Conservation (phyloP, 78 protist species). For the Dictyostelium discoideum region DNA sequence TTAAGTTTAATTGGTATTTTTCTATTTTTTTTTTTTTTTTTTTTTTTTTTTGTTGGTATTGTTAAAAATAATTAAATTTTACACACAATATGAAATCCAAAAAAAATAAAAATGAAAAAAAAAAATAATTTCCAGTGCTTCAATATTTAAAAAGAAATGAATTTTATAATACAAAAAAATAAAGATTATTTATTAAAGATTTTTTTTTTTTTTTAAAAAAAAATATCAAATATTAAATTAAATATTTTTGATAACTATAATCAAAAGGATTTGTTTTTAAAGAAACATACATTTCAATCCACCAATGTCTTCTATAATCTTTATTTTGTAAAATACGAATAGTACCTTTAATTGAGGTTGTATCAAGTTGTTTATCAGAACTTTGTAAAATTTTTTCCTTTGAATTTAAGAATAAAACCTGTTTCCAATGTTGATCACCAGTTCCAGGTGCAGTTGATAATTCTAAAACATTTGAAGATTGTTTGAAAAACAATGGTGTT, state of each 20-base stretch:
- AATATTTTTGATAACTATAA: conserved; percentile 24
- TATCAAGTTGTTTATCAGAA: neutral
- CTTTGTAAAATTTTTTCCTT: neutral
- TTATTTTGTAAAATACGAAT: conserved; percentile 35
- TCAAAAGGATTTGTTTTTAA: neutral
- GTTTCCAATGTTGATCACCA: conserved; percentile 63
- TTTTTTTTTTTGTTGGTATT: too few species aligned
- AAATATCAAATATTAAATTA: neutral
- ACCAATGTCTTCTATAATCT: conserved; percentile 62
- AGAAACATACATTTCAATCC: conserved; percentile 21
- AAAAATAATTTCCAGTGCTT: too few species aligned
- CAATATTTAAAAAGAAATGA: too few species aligned
- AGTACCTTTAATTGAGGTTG: neutral
- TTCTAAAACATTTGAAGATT: conserved; percentile 19
- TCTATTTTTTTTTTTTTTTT: too few species aligned
- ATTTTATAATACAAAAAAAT: neutral
- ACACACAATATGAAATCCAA: too few species aligned
- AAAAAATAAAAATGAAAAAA: too few species aligned
- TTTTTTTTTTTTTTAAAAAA: neutral
- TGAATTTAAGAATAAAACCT: conserved; percentile 16
- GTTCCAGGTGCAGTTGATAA: conserved; percentile 37
- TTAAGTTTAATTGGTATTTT: too few species aligned
- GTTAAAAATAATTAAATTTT: too few species aligned
- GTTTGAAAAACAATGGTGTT: conserved; percentile 17
- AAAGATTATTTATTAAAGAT: too few species aligned